Evolutionary conservation across 495 filamentous ascomycete species (phyloP).

Genomic region (Tuber melanosporum): DNA sequence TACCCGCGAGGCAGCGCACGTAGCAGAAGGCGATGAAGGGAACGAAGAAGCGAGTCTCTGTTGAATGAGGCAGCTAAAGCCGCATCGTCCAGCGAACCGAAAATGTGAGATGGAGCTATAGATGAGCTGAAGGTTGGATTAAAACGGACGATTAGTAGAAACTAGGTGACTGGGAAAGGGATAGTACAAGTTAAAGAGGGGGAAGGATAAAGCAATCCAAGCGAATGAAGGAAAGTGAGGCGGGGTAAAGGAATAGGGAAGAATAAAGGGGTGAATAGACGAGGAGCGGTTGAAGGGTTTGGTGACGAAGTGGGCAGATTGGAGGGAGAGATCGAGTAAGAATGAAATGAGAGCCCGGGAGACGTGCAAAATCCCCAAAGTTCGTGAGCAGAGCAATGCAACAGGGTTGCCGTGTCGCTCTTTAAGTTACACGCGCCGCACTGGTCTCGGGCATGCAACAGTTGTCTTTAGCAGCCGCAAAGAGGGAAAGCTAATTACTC

Average conservation of each 20-base stretch:
- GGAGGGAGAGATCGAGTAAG: neutral
- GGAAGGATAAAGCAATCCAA: neutral
- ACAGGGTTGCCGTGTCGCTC: conserved; percentile 19
- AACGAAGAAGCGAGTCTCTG: neutral
- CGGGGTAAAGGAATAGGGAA: conserved; percentile 11
- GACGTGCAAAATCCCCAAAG: conserved; percentile 24
- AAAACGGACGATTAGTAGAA: neutral
- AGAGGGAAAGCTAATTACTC: neutral
- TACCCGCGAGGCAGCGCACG: neutral
- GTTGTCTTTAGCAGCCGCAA: conserved; percentile 3
- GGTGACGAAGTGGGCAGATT: conserved; percentile 10
- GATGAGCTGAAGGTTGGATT: neutral
- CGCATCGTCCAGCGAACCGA: neutral
- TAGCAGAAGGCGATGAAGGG: neutral
- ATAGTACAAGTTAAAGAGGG: conserved; percentile 5
- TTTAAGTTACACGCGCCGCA: conserved; percentile 8
- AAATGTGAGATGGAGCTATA: neutral
- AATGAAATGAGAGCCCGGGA: conserved; percentile 2
- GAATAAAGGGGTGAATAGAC: conserved; percentile 8
- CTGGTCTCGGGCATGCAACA: neutral
- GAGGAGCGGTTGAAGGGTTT: conserved; percentile 7
- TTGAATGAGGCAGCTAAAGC: neutral
- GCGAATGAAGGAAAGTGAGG: conserved; percentile 9
- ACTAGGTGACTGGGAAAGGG: neutral
- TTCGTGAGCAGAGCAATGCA: conserved; percentile 9